Base-by-base conservation (phyloP, 176 grass and related monocot species). In the Hyparrhenia diplandra region DNA sequence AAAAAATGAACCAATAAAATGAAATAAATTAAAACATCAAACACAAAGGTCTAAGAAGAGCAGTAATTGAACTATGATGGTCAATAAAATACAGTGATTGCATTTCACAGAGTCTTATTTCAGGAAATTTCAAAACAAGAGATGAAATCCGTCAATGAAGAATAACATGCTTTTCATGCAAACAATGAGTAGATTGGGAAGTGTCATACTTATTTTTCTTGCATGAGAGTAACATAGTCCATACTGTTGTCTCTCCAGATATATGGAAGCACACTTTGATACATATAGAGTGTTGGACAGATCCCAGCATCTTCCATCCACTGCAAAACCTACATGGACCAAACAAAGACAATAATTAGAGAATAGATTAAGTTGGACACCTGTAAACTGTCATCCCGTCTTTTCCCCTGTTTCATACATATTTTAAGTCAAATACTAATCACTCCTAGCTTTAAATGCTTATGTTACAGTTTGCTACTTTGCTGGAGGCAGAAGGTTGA, bases 301-400 rank as follows among this genome's bases (percentile, higher is more conserved):
- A 98, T 64, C 52, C 92, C 88, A 80, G 90, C 78, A 85, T 94
- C 95, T 65, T 98, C 95, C 95, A 98, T 98, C 95, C 95, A 98
- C 59, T 89, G 86, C 88, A 98, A 87, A 80, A 98, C 88, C 95
- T 98, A 79, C 43, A 79, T 28, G 43, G 36, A 28, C 54, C 27
- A 67, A 79, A 49, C 20, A 78, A 84, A 74, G 77, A 16, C 16
- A 35, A 65, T 27, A 70, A 67, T 62, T 64, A 64, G 16, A 46
- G 27, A 69, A 57, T 18, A 11, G 73, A 69, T 74, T 37, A 74
- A 28, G 12, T 63, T 79, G 67, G n/a, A 67, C 28, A 65, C n/a
- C 20, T 20, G 29, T 45, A 80, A 75, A 74, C 17, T 35, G 85
- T 41, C 21, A 25, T 62, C 30, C 32, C n/a, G n/a, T n/a, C n/a